phyloP scores from a whole-genome alignment of 2,329 filamentous ascomycete genomes.

The Didymella lethalis region DNA sequence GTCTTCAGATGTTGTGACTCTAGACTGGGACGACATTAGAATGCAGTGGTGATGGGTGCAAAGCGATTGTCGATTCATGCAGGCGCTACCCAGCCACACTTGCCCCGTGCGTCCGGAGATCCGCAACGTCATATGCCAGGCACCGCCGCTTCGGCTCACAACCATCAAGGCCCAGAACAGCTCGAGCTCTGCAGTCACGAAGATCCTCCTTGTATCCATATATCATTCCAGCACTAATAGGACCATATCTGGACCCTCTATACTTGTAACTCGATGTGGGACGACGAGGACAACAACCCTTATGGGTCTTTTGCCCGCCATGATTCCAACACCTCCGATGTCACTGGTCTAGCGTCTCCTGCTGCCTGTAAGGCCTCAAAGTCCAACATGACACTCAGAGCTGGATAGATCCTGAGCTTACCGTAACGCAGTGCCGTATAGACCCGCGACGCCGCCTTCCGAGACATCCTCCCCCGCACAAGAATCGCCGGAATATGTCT shows the following conservation, averaged over 20 bases:
- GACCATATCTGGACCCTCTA: background rate
- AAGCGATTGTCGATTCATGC: background rate
- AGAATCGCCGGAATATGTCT: constrained; percentile 66
- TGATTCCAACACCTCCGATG: constrained; percentile 77
- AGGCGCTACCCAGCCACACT: constrained; percentile 6
- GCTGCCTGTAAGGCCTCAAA: constrained; percentile 45
- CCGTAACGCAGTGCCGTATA: constrained; percentile 53
- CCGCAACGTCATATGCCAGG: constrained; percentile 13
- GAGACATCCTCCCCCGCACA: constrained; percentile 74
- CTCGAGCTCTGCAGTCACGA: constrained; percentile 8
- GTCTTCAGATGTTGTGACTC: background rate
- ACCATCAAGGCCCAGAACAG: constrained; percentile 17
- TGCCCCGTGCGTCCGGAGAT: constrained; percentile 14
- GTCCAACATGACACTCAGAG: background rate
- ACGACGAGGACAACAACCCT: constrained; percentile 98
- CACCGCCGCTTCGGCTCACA: constrained; percentile 19
- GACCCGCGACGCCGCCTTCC: constrained; percentile 70
- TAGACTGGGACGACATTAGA: background rate
- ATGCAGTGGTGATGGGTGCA: background rate
- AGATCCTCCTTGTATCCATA: background rate
- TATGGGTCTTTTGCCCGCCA: constrained; percentile 93
- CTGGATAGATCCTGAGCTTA: constrained; percentile 7
- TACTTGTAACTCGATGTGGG: constrained; percentile 75
- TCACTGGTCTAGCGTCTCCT: constrained; percentile 51
- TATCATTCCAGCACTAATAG: background rate